Base-by-base conservation (phyloP, 108 stramenopile species). In the Parietichytrium sp. region DNA sequence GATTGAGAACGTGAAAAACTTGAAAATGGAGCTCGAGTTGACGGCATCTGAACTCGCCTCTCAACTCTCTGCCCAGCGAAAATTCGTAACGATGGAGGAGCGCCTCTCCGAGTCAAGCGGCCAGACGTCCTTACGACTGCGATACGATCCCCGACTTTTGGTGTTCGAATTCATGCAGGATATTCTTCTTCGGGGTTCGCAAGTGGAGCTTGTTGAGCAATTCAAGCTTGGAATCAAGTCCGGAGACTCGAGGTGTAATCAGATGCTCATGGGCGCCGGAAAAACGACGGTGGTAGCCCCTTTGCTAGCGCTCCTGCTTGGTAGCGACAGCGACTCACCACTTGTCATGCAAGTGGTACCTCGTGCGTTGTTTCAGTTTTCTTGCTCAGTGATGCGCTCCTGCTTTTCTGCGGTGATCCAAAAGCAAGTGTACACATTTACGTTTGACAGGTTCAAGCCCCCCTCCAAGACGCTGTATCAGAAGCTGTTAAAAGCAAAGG, bases 261-360 rank as follows among this genome's bases (percentile, higher is more conserved):
- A 84, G 51, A 84, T 85, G 86, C 82, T 85, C 47, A 87, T 87
- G 86, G 86, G 86, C 3, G 51, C 51, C 12, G 86, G 86, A 0
- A 87, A 87, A 47, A 85, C 86, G 30, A 84, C 55, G 29, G 86
- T 87, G 36, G 54, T 87, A 18, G 82, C 72, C 3, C 86, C 86
- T 49, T 13, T 83, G 20, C 61, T 87, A 1, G 84, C 82, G 13
- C 51, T 83, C 3, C 20, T 83, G 1, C 55, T 87, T 4, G 84
- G 84, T 1, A 84, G 84, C 29, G 38, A 83, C 16, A 26, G 25
- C 16, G 42, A 45, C 8, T 72, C 61, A 42, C 61, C 61, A 6
- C 55, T 87, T 16, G 82, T 85, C 12, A 54, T 52, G 49, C 15
- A 23, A 4, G 86, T 87, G 54, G 55, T 84, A 26, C 86, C 86